Base-by-base conservation (phyloP, 2,329 filamentous ascomycete genomes). In the Colletotrichum sp. region DNA sequence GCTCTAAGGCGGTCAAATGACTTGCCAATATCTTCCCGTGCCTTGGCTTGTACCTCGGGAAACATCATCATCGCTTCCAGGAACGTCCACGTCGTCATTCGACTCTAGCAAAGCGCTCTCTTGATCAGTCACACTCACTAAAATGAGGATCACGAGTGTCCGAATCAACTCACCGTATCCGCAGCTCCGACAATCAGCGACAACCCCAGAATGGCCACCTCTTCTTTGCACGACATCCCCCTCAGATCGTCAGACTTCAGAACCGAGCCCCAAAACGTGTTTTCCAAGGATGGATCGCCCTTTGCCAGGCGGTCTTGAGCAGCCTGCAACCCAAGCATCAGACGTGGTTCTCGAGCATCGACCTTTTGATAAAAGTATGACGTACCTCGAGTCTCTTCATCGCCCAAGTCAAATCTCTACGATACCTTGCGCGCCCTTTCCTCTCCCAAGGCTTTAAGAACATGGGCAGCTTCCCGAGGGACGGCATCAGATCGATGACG, bases 61-160 rank as follows among this genome's bases (percentile, higher is more conserved):
- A 59, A 67, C 32, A 59, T 30, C 48, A 72, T 48, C 62, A 67
- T 72, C 24, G 70, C 70, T 18, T 72, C 70, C 10, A 72, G 12
- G 2, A 67, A 67, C 2, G 62, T 26, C 70, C 70, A 72, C 8
- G 48, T 72, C 2, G 70, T 67, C 70, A 72, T 72, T 3, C 70
- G 62, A 3, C 70, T 72, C 62, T 72, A 12, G 0, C 1, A 6
- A 4, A 52, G n/a, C n/a, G n/a, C 0, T 24, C n/a, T 8, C 44
- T 22, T 22, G 10, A 52, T 52, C 44, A 52, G 44, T 22, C 6
- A 52, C 44, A 8, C 8, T 52, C 44, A 48, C 9, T 2, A 1
- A 22, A 52, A 22, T 5, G 10, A 12, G 44, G 6, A 1, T 13
- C 4, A 1, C 10, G 5, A 2, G n/a, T 5, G 6, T 4, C 26